These are phyloP conservation scores for Solanum paucissectum DNA, from an alignment of 257 asterid genomes.

Conservation along the genomic window DNA sequence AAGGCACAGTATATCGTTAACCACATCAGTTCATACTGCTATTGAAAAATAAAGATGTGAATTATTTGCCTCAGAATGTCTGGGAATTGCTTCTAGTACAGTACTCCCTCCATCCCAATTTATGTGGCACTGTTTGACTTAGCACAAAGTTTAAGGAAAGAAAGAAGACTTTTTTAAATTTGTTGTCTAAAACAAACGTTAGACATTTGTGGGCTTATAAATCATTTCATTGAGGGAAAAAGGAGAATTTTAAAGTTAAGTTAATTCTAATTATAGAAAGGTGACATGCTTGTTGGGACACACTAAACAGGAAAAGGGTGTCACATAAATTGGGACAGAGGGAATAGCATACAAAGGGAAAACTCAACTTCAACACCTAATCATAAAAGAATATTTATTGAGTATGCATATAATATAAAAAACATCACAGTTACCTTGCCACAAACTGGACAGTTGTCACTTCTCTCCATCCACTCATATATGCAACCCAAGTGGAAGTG, in stretches of 20 bases:
- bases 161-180: background rate
- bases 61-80: background rate
- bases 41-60: background rate
- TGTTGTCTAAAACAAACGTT: background rate
- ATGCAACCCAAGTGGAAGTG: slow-evolving; percentile 97
- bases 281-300: background rate
- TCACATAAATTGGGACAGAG: background rate
- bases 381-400: background rate
- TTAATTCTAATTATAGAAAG: background rate
- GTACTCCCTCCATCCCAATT: background rate
- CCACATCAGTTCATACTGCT: background rate
- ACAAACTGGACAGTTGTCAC: slow-evolving; percentile 91
- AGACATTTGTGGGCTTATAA: background rate
- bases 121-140: too few relatives aligned
- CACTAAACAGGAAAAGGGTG: background rate
- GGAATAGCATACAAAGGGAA: background rate
- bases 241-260: background rate
- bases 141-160: background rate
- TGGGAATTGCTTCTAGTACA: background rate
- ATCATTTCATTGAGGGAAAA: background rate
- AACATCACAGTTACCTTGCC: slow-evolving; percentile 48
- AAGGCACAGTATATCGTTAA: background rate
- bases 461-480: slow-evolving; percentile 99
- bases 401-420: background rate
- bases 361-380: background rate